Conservation (phyloP, 108 stramenopile genomes). For the Pseudonitzschia multiseries region DNA sequence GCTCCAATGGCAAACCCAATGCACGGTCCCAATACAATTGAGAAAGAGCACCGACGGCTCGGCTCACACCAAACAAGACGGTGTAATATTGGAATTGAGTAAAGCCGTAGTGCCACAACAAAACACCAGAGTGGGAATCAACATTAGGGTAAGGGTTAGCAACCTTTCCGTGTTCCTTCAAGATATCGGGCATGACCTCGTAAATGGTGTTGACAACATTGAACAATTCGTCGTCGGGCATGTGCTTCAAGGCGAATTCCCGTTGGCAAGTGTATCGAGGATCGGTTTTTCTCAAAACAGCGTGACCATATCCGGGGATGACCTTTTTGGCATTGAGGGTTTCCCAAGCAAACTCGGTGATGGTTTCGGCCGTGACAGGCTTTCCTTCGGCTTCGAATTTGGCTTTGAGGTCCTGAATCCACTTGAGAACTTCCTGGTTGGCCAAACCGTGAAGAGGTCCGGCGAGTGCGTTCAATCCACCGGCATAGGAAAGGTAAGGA, state of each 20-base stretch:
- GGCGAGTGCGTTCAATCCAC: conserved; percentile 96
- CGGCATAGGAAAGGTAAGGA: conserved; percentile 95
- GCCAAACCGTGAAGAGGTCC: conserved; percentile 99
- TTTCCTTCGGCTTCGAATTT: conserved; percentile 95
- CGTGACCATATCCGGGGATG: conserved; percentile 99
- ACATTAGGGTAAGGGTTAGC: conserved; percentile 99
- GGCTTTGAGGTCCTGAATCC: conserved; percentile 93
- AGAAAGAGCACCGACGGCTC: conserved; percentile 95
- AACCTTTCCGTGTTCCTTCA: conserved; percentile 99
- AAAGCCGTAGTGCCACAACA: conserved; percentile 99
- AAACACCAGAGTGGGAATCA: conserved; percentile 97
- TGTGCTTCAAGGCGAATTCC: conserved; percentile 99
- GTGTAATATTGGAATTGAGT: conserved; percentile 99
- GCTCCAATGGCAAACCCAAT: conserved; percentile 96
- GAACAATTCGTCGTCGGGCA: conserved; percentile 98
- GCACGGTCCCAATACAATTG: conserved; percentile 99
- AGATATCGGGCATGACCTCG: conserved; percentile 95
- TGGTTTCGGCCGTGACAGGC: conserved; percentile 94
- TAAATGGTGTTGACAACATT: conserved; percentile 99
- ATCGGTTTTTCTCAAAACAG: conserved; percentile 98
- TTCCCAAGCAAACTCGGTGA: conserved; percentile 99
- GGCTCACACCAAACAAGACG: conserved; percentile 97
- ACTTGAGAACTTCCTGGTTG: conserved; percentile 98
- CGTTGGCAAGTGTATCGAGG: conserved; percentile 99
- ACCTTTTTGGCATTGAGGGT: conserved; percentile 99